phyloP scores from a whole-genome alignment of 2,329 filamentous ascomycete species.

The Cladosporium oxysporum region DNA sequence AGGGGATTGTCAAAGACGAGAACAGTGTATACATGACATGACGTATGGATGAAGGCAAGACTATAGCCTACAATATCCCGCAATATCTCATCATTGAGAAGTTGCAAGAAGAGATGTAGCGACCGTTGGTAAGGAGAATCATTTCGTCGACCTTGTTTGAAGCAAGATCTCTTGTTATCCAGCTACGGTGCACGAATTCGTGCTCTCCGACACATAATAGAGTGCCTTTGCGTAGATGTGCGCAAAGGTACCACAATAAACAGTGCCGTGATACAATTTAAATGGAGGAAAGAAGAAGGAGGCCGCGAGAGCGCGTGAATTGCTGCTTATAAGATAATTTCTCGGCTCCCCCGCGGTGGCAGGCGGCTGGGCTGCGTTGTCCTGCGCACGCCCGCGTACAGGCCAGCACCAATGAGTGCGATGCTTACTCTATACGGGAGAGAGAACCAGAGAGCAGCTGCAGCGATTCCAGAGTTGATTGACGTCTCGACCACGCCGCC shows the following conservation, averaged over 20 bases:
- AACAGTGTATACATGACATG: neutral
- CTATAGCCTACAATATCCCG: neutral
- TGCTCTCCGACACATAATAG: constrained; percentile 65
- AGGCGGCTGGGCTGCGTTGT: neutral
- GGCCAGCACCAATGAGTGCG: constrained; percentile 26
- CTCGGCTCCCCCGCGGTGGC: constrained; percentile 6
- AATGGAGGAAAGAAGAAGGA: constrained; percentile 18
- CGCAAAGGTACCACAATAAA: constrained; percentile 63
- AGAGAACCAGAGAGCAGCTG: constrained; percentile 23
- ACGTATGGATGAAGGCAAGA: neutral
- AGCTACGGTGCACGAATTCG: constrained; percentile 61
- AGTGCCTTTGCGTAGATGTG: constrained; percentile 55
- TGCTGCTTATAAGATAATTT: constrained; percentile 9
- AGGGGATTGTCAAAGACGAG: neutral
- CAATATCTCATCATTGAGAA: constrained; percentile 1
- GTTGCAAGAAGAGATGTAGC: constrained; percentile 50
- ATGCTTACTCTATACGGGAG: constrained; percentile 1
- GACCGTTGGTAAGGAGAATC: constrained; percentile 67
- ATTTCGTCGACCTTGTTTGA: constrained; percentile 50
- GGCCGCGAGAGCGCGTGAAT: neutral
- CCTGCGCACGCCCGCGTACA: neutral
- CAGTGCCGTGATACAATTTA: constrained; percentile 48
- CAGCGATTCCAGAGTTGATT: constrained; percentile 28
- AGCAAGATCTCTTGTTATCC: constrained; percentile 61
- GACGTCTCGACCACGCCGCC: constrained; percentile 19